Conservation (phyloP, 1,284 basidiomycete species). For the Cystobasidium pallidum region DNA sequence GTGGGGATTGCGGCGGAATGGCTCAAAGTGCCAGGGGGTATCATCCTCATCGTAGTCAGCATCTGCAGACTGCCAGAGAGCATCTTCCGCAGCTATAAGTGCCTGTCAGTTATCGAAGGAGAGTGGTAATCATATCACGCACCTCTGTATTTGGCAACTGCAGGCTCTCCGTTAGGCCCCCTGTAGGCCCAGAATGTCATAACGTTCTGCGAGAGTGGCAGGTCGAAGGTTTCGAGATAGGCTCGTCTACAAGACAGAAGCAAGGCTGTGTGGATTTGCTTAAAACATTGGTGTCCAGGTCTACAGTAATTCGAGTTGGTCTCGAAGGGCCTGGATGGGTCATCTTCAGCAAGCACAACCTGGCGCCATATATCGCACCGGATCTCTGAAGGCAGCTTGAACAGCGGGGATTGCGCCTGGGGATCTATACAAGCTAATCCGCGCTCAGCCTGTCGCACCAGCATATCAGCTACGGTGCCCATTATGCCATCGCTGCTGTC, state of each 20-base stretch:
- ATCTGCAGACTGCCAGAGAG: constrained; percentile 13
- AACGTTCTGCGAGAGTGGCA: constrained; percentile 32
- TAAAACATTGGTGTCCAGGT: constrained; percentile 13
- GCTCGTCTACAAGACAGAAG: constrained; percentile 23
- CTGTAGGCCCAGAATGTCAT: constrained; percentile 41
- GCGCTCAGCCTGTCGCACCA: background rate
- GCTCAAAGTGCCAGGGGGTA: constrained; percentile 41
- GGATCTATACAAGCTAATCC: background rate
- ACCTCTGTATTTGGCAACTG: constrained; percentile 9
- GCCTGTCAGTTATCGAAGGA: background rate
- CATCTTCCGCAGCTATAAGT: background rate
- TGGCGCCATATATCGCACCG: constrained; percentile 20
- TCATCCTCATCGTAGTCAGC: constrained; percentile 39
- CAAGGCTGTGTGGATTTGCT: constrained; percentile 27
- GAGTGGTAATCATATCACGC: background rate
- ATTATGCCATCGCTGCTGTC: background rate
- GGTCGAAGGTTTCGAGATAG: constrained; percentile 29
- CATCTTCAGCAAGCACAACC: constrained; percentile 19
- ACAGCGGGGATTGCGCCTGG: constrained; percentile 33
- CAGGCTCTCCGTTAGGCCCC: constrained; percentile 35
- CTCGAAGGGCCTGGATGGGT: constrained; percentile 22
- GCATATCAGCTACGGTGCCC: constrained; percentile 2
- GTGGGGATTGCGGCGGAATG: constrained; percentile 27
- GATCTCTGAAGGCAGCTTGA: constrained; percentile 40
- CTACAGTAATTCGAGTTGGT: constrained; percentile 33